Conservation (phyloP, 2,329 filamentous ascomycete genomes). For the Fusarium falciforme region DNA sequence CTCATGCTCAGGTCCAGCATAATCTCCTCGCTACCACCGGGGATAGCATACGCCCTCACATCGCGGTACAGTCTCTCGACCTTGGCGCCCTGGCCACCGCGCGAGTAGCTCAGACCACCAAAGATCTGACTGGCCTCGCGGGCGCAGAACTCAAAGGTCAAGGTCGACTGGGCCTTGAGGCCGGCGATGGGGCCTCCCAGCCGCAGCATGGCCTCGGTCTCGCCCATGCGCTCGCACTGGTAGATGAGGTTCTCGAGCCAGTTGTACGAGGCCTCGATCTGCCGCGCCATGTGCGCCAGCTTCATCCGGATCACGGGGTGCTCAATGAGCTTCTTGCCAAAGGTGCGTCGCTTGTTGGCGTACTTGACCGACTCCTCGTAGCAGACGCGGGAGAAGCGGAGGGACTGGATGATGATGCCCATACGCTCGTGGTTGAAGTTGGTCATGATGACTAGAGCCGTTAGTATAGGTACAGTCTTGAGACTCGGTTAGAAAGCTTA, state of each 20-base stretch:
- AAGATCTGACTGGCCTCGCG: constrained; percentile 98
- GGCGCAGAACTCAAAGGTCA: constrained; percentile 98
- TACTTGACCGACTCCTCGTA: constrained; percentile 98
- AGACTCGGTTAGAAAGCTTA: constrained; percentile 44
- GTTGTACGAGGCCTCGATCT: constrained; percentile 96
- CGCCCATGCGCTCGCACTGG: constrained; percentile 92
- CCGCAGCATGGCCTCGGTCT: constrained; percentile 95
- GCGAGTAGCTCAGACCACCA: constrained; percentile 89
- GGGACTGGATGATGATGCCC: constrained; percentile 96
- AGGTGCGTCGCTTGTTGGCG: constrained; percentile 95
- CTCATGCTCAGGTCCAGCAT: constrained; percentile 97
- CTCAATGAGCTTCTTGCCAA: constrained; percentile 95
- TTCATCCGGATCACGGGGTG: constrained; percentile 98
- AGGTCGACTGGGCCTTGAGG: constrained; percentile 92
- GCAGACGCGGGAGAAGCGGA: constrained; percentile 96
- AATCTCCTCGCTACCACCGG: constrained; percentile 96
- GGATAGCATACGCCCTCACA: constrained; percentile 95
- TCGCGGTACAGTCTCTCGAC: constrained; percentile 95
- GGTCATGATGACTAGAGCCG: constrained; percentile 86
- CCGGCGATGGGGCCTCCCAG: constrained; percentile 94
- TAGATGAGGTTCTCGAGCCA: constrained; percentile 97
- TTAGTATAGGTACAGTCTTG: constrained; percentile 20
- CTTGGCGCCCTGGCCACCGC: constrained; percentile 95
- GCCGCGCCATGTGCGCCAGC: constrained; percentile 96
- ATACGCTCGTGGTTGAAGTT: constrained; percentile 99